Percentiles rank a stretch among this genome's conserved stretches.
Evolutionary conservation across 257 asterid species (phyloP).

Genomic region (Nicotiana noctiflora): DNA sequence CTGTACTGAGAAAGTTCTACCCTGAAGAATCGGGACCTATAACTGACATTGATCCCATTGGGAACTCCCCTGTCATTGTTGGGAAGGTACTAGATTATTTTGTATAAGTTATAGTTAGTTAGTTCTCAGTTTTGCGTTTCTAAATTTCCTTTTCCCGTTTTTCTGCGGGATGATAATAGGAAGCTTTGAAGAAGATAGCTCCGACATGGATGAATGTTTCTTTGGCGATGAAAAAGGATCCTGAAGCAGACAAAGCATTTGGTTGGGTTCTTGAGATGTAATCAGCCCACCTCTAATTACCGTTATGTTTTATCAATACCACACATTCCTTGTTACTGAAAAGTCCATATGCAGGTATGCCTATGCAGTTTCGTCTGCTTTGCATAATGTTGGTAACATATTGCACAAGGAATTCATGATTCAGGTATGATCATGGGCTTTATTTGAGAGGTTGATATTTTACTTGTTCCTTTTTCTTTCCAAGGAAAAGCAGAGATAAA

Average conservation of each 20-base stretch:
- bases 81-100: constrained; percentile 48
- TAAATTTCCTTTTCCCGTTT: not conserved
- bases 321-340: not conserved
- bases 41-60: constrained; percentile 82
- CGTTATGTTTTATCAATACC: not conserved
- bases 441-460: not conserved
- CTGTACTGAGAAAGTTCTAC: constrained; percentile 61
- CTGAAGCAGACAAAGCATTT: constrained; percentile 83
- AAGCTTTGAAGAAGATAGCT: constrained; percentile 68
- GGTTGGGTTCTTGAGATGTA: constrained; percentile 99
- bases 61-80: constrained; percentile 92
- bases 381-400: constrained; percentile 72
- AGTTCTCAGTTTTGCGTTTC: constrained; percentile 7
- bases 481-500: not conserved
- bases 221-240: constrained; percentile 90
- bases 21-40: constrained; percentile 75
- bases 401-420: constrained; percentile 91
- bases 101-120: not conserved
- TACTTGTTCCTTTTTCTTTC: not conserved
- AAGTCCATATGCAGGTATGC: constrained; percentile 63
- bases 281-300: constrained; percentile 11
- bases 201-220: constrained; percentile 99
- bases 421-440: constrained; percentile 45
- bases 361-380: constrained; percentile 85
- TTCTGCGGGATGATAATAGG: constrained; percentile 33